A percentile compares a stretch with the other conserved stretches of the same genome.
Evolutionary conservation across 108 stramenopile species (phyloP).

Genomic region (Cyclotella sp.): DNA sequence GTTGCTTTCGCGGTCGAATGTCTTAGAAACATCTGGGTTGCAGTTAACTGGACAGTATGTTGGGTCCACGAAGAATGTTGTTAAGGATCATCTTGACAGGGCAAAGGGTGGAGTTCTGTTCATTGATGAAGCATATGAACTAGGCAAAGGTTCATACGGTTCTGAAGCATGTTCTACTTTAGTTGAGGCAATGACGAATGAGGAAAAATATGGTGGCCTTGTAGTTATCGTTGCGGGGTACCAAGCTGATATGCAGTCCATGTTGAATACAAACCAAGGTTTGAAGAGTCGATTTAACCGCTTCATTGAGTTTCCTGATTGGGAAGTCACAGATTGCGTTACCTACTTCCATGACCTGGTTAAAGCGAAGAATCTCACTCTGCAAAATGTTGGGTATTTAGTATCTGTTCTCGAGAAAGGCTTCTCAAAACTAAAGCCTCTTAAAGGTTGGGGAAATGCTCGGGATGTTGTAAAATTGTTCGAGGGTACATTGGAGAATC

Average conservation of each 20-base stretch:
- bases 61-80: constrained; percentile 62
- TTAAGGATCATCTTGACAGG: constrained; percentile 54
- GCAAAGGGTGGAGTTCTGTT: constrained; percentile 81
- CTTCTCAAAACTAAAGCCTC: constrained; percentile 14
- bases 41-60: constrained; percentile 71
- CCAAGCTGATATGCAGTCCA: constrained; percentile 67
- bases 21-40: constrained; percentile 59
- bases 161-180: constrained; percentile 83
- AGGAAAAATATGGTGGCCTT: constrained; percentile 60
- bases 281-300: constrained; percentile 68
- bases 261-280: constrained; percentile 74
- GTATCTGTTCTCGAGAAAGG: constrained; percentile 9
- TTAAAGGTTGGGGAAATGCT: constrained; percentile 41
- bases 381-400: constrained; percentile 6
- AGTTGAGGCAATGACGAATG: constrained; percentile 70
- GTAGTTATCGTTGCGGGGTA: constrained; percentile 76
- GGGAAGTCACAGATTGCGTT: constrained; percentile 24
- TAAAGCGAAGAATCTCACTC: constrained; percentile 3
- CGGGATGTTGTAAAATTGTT: constrained; percentile 29
- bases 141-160: constrained; percentile 69
- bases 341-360: constrained; percentile 1
- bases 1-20: constrained; percentile 52
- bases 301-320: constrained; percentile 40
- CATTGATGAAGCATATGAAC: constrained; percentile 79
- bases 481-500: constrained; percentile 14